Evolutionary conservation across 441 rosid species (phyloP), one percentile per base, ranked within the genome.

Genomic region (Gossypium aridum): DNA sequence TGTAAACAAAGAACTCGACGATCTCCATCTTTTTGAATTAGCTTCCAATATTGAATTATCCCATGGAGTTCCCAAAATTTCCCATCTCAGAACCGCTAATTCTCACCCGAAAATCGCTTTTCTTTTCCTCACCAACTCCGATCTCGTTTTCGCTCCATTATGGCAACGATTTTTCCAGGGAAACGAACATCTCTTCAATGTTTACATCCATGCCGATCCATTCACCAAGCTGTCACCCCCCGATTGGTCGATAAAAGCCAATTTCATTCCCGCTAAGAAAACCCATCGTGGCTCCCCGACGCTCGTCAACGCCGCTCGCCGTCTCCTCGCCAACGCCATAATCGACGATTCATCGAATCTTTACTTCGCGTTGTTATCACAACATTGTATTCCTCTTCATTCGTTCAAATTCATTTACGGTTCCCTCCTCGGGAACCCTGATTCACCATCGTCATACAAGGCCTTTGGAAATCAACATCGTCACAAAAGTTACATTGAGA

Each of bases 71-170:
- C 73, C 78, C 54, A 78, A 83, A 23, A 70, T 79, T 61, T 75
- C 89, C 34, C 85, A 59, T 17, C 22, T 79, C n/a, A 70, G 80
- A 6, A 64, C 75, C 69, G 56, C 63, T 0, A 78, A 81, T 16
- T 83, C 91, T 17, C 76, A 71, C 3, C 91, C 92, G 0, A 90
- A 89, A 70, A 88, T 92, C 75, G 97, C 97, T 7, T 92, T 92
- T 73, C 96, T 92, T 72, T 92, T 92, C 86, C 88, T 92, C 23
- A 92, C 97, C 0, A 91, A 91, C 87, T 86, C 96, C 39, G 85
- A 88, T 77, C 93, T 92, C 76, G 74, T 77, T 47, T 91, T 92
- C 78, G 77, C 87, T 2, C 96, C 93, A 23, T 45, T 91, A 0
- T 92, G 96, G 97, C 89, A 87, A 6, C 80, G 75, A 7, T 91